Evolutionary conservation across 192 early-diverging fungal genomes (phyloP), one percentile per base, ranked within the genome.

Genomic region (Gamsiella multidivaricata): DNA sequence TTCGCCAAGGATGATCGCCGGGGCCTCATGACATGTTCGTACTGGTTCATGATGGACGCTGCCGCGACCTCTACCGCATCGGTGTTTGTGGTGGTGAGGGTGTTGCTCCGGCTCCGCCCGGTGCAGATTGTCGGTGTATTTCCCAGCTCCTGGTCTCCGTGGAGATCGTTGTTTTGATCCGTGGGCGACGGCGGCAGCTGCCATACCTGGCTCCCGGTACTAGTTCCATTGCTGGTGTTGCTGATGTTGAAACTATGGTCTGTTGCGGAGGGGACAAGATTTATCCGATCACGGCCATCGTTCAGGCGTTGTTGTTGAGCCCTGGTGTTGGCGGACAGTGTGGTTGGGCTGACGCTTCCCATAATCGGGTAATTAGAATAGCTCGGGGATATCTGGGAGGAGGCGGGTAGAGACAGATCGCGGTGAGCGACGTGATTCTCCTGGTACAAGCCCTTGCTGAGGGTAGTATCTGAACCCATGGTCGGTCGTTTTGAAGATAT

Each of bases 91-190:
- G 58, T 62, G 5, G 72, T 67, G 8, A 76, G 50, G 7, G 72
- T 76, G 53, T 56, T 76, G 23, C 72, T 76, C 65, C 72, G 67
- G 59, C 65, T 76, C 39, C 72, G 72, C 15, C 72, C 72, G 7
- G 65, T 67, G 23, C 64, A 67, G 52, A 67, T 63, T 9, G 37
- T 61, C 7, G 68, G 61, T 14, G 46, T 20, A 36, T 56, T 57
- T 32, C 17, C 56, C 5, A 45, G 57, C 28, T 41, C 26, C 39
- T 70, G 57, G 20, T 25, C 42, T 36, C 34, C 47, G 7, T 22
- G 32, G 5, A 33, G 18, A 28, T 71, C 69, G 17, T 33, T 41
- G 43, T 71, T 65, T 6, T 29, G 63, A 32, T 65, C 63, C 5
- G 28, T 41, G 26, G 63, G 53, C 10, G 53, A 65, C 36, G 45